Base-by-base conservation (phyloP, 1,284 basidiomycete genomes). In the Sanghuangporus weigelae region DNA sequence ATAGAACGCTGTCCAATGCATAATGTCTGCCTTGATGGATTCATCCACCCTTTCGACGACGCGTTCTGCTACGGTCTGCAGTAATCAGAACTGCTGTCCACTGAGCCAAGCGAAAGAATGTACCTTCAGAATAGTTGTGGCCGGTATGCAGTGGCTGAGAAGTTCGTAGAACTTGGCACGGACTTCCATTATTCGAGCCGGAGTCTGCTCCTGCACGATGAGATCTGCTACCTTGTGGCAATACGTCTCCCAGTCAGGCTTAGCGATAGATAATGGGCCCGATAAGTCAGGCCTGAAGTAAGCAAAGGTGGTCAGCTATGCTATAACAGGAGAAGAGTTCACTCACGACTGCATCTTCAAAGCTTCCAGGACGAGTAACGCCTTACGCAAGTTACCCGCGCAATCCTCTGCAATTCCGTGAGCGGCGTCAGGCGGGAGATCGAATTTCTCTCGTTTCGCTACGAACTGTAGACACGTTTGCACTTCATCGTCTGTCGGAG, bases 191-290 rank as follows among this genome's bases (percentile, higher is more conserved):
- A 99, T 86, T 62, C 89, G 86, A 64, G 90, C 86, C 12, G 97
- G 95, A n/a, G 89, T 86, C 75, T 98, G 97, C 71, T 98, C 94
- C 68, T 86, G 82, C n/a, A 98, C 78, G 69, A 99, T 96, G 71
- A 92, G 75, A 73, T 96, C 93, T n/a, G 93, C 96, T 12, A 51
- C 49, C 94, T 49, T 59, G 68, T 89, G 81, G 69, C 95, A 96
- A 73, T 98, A 99, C n/a, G 90, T 91, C 76, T 99, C 96, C 97
- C 97, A 99, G 72, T 99, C 97, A 12, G 97, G 96, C 76, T 97
- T 95, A 14, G 96, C 94, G 57, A 95, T 92, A 46, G 85, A 81
- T 57, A 95, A 75, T 40, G 87, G 79, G 57, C 90, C 88, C 23
- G 83, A 82, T 54, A 95, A 79, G 73, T 93, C 88, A 49, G 92